Base-by-base conservation (phyloP, 495 filamentous ascomycete species). In the Daldinia loculata region DNA sequence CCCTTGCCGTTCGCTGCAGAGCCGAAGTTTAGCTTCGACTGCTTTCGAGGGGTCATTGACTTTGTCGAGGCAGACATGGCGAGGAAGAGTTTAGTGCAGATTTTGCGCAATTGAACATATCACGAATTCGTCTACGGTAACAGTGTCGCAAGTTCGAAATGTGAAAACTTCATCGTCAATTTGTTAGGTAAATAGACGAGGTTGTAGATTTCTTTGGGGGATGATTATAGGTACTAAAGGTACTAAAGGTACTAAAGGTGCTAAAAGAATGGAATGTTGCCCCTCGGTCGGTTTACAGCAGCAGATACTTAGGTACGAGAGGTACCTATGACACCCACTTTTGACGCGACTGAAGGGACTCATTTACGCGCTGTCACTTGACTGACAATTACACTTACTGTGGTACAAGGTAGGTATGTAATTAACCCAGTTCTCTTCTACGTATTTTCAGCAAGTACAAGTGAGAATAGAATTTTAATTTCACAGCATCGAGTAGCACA, bases 11-110 rank as follows among this genome's bases (percentile, higher is more conserved):
- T 34, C 12, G 65, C 50, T 1, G 71, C 45, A 4, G 67, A 29
- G 45, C 69, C 63, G 56, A 76, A 77, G 41, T 58, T 75, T 6
- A 75, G 69, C 24, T 71, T 77, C 1, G 71, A 67, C 41, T 75
- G 75, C 34, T 61, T 74, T 30, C 73, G 73, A 53, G 73, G 67
- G 39, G 72, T 71, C 52, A 61, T 48, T 26, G 70, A 43, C 45
- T 60, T 75, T 71, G 24, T 77, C 52, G 56, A 59, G 36, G 41
- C n/a, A 15, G 53, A 50, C 65, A 73, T 73, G 34, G 53, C 56
- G 34, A 9, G 26, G 19, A 36, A 24, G 14, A 19, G 5, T 12
- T 50, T 0, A 34, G 34, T 29, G 8, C 14, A 30, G 6, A 41
- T 6, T 59, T 43, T 15, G 41, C 12, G 38, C 15, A 30, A 50